phyloP scores from a whole-genome alignment of 257 asterid species.

The Capsicum rhomboideum region DNA sequence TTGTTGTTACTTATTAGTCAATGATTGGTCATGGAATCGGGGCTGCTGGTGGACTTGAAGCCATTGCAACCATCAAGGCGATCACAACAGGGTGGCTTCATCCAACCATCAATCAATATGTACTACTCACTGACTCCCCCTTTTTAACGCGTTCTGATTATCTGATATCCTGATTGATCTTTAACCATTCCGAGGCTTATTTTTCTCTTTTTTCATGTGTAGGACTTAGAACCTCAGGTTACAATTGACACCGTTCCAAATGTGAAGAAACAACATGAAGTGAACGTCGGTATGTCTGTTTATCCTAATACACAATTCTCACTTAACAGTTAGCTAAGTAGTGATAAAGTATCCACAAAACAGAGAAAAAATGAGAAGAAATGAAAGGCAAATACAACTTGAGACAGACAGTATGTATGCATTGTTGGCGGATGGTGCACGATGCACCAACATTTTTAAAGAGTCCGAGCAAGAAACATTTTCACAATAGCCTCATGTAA shows the following conservation, averaged over 20 bases:
- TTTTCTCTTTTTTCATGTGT: background rate
- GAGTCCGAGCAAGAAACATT: background rate
- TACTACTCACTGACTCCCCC: constrained; percentile 3
- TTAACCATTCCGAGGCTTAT: background rate
- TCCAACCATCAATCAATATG: constrained; percentile 82
- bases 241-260: constrained; percentile 51
- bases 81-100: constrained; percentile 90
- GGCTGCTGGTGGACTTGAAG: constrained; percentile 90
- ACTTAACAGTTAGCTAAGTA: too few species aligned
- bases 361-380: background rate
- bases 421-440: background rate
- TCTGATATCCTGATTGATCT: background rate
- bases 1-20: constrained; percentile 35
- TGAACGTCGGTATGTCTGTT: constrained; percentile 47
- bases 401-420: background rate
- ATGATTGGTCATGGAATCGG: constrained; percentile 94
- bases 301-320: background rate
- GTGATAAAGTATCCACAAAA: too few species aligned
- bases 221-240: constrained; percentile 22
- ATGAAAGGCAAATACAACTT: background rate
- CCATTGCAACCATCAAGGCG: constrained; percentile 85
- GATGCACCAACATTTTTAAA: background rate
- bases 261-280: constrained; percentile 55
- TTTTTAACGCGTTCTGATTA: background rate
- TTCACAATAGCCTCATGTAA: background rate